phyloP scores from a whole-genome alignment of 139 green algal genomes.

The Pleodorina starrii region DNA sequence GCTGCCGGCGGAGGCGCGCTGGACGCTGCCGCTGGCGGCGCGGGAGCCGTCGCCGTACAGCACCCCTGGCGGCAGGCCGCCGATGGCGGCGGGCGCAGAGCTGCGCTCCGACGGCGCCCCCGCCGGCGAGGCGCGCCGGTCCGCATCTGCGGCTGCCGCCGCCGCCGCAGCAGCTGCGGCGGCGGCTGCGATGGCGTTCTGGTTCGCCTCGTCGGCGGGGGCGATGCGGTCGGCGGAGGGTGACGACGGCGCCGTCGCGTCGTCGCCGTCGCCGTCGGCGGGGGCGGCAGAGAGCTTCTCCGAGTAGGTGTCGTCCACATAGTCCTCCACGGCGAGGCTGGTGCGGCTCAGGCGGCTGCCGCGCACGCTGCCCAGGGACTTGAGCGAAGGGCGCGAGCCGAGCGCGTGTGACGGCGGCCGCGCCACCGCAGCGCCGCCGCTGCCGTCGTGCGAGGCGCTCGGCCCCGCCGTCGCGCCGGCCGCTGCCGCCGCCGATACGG shows the following conservation, averaged over 20 bases:
- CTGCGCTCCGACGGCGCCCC: neutral
- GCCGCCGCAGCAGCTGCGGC: neutral
- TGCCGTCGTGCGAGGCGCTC: neutral
- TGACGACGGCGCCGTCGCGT: neutral
- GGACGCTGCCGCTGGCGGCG: neutral
- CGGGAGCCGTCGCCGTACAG: neutral
- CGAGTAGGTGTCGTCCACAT: slow-evolving; percentile 32
- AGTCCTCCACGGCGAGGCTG: slow-evolving; percentile 22
- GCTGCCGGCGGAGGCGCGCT: neutral
- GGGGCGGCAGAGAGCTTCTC: neutral
- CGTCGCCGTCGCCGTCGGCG: neutral
- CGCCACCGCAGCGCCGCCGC: neutral
- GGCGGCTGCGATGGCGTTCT: neutral
- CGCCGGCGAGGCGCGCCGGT: neutral
- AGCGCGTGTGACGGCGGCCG: neutral
- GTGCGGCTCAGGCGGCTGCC: slow-evolving; percentile 41
- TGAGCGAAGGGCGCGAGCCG: slow-evolving; percentile 5
- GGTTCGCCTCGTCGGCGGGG: neutral
- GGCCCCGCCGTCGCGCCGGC: neutral
- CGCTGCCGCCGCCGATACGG: neutral
- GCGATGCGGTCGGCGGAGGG: neutral
- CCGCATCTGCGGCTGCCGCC: neutral
- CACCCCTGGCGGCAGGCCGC: neutral
- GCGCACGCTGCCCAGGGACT: neutral
- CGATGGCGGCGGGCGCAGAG: slow-evolving; percentile 24